Conservation (phyloP, 2,329 filamentous ascomycete genomes). For the Beauveria rudraprayagi region DNA sequence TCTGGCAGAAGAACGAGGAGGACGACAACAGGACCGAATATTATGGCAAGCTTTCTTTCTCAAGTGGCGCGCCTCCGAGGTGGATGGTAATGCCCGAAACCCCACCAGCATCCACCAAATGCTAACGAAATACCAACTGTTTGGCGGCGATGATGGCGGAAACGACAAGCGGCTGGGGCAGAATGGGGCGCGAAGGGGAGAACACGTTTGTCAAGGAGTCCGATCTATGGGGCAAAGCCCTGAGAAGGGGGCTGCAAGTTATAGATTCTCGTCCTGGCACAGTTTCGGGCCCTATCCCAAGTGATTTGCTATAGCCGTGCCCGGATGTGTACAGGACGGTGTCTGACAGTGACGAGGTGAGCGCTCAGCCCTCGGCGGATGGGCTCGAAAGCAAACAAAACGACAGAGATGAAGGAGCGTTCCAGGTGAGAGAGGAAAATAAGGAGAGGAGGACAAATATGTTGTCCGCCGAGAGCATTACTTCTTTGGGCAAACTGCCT, state of each 20-base stretch:
- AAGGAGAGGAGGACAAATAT: constrained; percentile 6
- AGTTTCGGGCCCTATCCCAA: not conserved
- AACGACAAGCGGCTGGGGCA: constrained; percentile 3
- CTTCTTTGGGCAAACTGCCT: constrained; percentile 8
- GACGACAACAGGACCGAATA: not conserved
- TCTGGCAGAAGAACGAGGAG: not conserved
- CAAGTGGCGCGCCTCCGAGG: constrained; percentile 2
- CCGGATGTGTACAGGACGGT: not conserved
- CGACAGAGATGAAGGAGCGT: not conserved
- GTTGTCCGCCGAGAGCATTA: constrained; percentile 10
- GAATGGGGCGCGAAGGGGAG: not conserved
- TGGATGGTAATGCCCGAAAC: constrained; percentile 4
- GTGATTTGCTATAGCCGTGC: not conserved
- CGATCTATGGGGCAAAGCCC: constrained; percentile 5
- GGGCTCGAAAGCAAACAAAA: constrained; percentile 3
- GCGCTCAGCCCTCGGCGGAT: constrained; percentile 1
- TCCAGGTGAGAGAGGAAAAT: not conserved
- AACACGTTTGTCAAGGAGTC: not conserved
- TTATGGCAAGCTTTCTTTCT: not conserved
- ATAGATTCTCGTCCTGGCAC: not conserved
- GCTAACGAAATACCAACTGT: not conserved
- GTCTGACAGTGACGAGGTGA: not conserved
- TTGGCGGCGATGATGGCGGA: not conserved
- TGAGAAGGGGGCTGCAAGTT: not conserved
- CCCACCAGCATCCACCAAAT: constrained; percentile 6